A percentile compares a stretch with the other conserved stretches of the same genome.
Conservation (phyloP, 139 green algal species). For the Pleodorina starrii region DNA sequence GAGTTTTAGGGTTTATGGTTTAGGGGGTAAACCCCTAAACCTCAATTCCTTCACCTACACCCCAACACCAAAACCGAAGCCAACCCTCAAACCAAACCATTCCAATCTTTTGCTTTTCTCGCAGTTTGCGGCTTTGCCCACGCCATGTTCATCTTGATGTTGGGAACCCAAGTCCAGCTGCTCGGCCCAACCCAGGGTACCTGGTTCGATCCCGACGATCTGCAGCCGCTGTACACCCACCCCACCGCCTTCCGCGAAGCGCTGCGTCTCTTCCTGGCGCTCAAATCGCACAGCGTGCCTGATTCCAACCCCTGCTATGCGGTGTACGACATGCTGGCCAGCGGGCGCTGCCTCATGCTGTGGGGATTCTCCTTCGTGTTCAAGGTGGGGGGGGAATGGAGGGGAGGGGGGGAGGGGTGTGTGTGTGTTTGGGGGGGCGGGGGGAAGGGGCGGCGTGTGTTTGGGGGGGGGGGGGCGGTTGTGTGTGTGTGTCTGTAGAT, state of each 20-base stretch:
- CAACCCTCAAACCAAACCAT: too few species aligned
- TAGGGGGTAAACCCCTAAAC: too few species aligned
- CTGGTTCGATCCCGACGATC: neutral
- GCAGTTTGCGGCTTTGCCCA: neutral
- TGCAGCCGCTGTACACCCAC: neutral
- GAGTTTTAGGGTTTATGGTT: too few species aligned
- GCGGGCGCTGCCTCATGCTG: neutral
- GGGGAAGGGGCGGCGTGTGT: neutral
- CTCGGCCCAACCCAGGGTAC: neutral
- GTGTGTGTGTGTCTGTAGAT: too few species aligned
- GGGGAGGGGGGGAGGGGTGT: neutral
- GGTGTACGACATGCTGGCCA: conserved; percentile 10
- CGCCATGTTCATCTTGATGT: neutral
- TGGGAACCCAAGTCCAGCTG: neutral
- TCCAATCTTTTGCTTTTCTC: too few species aligned
- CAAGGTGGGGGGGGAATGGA: conserved; percentile 3
- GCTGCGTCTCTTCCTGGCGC: neutral
- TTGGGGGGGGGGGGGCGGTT: neutral
- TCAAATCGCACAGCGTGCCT: neutral
- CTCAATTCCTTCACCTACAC: too few species aligned
- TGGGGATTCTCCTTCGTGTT: conserved; percentile 19
- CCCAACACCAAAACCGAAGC: too few species aligned
- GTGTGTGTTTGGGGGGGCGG: neutral
- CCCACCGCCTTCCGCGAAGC: neutral
- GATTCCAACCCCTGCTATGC: neutral